These are phyloP conservation scores for Yarrowia alimentaria DNA, from an alignment of 805 yeast species.

Conservation along the genomic window DNA sequence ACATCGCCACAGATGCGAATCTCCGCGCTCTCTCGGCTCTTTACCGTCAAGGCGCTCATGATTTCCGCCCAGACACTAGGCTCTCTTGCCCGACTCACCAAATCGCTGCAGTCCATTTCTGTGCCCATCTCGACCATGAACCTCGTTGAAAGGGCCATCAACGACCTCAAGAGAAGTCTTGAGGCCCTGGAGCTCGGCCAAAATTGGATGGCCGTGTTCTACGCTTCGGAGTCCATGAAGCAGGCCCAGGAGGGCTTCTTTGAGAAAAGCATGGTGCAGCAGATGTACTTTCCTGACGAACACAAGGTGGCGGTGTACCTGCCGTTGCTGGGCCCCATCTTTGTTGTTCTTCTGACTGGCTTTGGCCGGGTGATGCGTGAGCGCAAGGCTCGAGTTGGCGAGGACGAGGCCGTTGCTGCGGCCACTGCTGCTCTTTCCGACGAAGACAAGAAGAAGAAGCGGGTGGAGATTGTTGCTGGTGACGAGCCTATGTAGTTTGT, in stretches of 20 bases:
- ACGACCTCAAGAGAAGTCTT: constrained; percentile 44
- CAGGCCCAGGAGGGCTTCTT: constrained; percentile 79
- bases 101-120: constrained; percentile 72
- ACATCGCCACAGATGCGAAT: constrained; percentile 60
- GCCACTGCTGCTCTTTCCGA: constrained; percentile 4
- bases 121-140: constrained; percentile 70
- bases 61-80: constrained; percentile 66
- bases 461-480: neutral
- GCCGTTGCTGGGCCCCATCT: constrained; percentile 85
- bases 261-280: constrained; percentile 93
- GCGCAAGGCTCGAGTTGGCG: constrained; percentile 2
- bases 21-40: constrained; percentile 62
- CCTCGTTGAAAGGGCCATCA: constrained; percentile 56
- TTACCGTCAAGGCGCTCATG: constrained; percentile 56
- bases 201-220: constrained; percentile 43
- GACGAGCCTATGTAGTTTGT: too few relatives aligned
- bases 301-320: constrained; percentile 92
- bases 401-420: neutral
- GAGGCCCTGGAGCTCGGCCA: constrained; percentile 38
- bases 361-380: constrained; percentile 36
- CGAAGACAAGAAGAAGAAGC: neutral
- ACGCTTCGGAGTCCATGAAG: constrained; percentile 53
- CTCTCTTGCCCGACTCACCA: constrained; percentile 67
- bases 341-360: constrained; percentile 53
- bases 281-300: constrained; percentile 91